phyloP scores from a whole-genome alignment of 75 land plant species.

The Chamaecyparis obtusa region DNA sequence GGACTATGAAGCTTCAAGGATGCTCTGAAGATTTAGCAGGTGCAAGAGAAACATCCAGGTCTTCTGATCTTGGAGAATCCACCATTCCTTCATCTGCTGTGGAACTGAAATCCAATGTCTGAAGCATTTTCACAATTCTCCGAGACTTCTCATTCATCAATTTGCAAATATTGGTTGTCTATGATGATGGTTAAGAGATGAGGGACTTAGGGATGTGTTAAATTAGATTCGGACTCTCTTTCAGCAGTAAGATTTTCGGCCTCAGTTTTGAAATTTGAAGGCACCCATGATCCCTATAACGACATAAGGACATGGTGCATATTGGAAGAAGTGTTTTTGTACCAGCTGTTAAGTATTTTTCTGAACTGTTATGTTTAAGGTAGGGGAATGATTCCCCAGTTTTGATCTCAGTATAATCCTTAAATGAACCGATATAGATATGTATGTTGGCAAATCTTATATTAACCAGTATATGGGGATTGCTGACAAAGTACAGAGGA shows the following conservation, averaged over 20 bases:
- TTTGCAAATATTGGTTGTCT: neutral
- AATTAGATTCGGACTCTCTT: neutral
- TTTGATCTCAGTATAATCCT: neutral
- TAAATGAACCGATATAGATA: neutral
- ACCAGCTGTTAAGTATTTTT: neutral
- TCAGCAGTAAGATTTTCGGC: neutral
- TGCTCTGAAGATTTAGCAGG: neutral
- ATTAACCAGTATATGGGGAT: neutral
- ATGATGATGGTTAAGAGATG: neutral
- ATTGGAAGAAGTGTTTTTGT: neutral
- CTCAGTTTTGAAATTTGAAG: neutral
- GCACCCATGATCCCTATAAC: neutral
- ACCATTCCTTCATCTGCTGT: neutral
- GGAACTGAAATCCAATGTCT: neutral
- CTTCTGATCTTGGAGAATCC: neutral
- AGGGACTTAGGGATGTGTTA: neutral
- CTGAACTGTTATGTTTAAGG: neutral
- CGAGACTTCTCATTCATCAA: neutral
- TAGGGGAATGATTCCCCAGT: neutral
- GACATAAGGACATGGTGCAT: neutral
- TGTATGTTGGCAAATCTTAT: neutral
- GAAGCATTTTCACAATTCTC: neutral
- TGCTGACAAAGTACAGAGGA: neutral
- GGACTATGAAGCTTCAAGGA: constrained; percentile 12
- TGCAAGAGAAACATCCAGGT: constrained; percentile 5